These are phyloP conservation scores for Anethum foeniculum DNA, from an alignment of 140 eudicot species.

Conservation along the genomic window DNA sequence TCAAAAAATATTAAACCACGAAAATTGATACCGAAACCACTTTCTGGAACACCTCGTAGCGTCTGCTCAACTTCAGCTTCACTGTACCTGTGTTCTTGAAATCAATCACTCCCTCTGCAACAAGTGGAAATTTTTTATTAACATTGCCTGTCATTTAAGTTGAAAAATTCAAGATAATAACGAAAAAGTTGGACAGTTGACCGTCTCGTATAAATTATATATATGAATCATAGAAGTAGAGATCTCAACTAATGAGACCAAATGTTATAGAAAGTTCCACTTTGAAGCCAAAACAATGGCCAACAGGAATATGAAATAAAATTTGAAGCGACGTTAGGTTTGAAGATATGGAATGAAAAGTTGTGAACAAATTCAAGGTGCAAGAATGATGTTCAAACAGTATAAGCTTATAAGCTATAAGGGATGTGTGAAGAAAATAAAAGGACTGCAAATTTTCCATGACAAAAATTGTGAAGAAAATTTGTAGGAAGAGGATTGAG, in stretches of 20 bases:
- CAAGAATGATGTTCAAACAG: not conserved
- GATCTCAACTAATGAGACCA: not conserved
- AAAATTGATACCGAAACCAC: not conserved
- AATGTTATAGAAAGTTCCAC: not conserved
- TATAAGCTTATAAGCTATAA: not conserved
- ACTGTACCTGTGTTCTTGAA: not conserved
- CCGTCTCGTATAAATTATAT: not conserved
- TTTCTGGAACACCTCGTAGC: not conserved
- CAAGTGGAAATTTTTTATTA: not conserved
- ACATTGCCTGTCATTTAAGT: not conserved
- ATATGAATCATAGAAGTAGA: not conserved
- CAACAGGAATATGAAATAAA: not conserved
- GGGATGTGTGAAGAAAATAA: not conserved
- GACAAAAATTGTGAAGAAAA: not conserved
- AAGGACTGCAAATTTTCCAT: not conserved
- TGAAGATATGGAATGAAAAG: not conserved
- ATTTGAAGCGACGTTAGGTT: not conserved
- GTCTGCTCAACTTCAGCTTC: not conserved
- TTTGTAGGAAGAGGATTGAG: not conserved
- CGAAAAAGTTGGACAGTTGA: not conserved
- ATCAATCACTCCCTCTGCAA: conserved; percentile 10
- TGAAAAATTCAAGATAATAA: not conserved
- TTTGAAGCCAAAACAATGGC: not conserved
- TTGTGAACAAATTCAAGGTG: not conserved
- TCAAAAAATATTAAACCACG: not conserved